Conservation (phyloP, 495 filamentous ascomycete genomes). For the Aspergillus taichungensis region DNA sequence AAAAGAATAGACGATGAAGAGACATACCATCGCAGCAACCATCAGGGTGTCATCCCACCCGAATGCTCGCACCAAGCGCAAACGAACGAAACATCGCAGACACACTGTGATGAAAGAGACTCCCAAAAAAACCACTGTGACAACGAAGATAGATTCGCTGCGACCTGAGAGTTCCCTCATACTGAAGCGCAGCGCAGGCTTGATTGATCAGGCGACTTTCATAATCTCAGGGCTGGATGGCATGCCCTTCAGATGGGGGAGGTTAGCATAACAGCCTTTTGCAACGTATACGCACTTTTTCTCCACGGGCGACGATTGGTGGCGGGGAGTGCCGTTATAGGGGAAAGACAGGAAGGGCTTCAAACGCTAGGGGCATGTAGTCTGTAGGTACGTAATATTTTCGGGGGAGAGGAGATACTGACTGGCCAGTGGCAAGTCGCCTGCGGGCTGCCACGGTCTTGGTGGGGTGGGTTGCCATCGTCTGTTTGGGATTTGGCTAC, state of each 20-base stretch:
- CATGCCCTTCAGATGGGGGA: neutral
- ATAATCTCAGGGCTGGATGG: neutral
- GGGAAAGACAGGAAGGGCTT: neutral
- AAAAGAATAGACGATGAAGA: neutral
- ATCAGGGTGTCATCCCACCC: conserved; percentile 38
- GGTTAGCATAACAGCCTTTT: neutral
- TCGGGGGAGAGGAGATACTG: too few relatives aligned
- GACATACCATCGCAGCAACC: conserved; percentile 33
- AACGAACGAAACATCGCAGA: conserved; percentile 34
- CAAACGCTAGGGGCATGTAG: neutral
- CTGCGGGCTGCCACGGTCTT: too few relatives aligned
- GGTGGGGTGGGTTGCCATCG: too few relatives aligned
- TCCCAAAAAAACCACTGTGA: conserved; percentile 30
- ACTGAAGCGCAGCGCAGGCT: conserved; percentile 7
- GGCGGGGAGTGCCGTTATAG: neutral
- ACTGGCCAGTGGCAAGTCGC: too few relatives aligned
- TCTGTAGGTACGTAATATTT: too few relatives aligned
- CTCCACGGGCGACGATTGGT: neutral
- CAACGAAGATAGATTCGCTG: conserved; percentile 29
- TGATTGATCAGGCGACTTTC: conserved; percentile 4
- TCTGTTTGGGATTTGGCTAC: too few relatives aligned
- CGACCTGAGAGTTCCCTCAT: conserved; percentile 31
- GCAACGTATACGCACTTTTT: neutral
- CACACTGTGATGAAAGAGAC: conserved; percentile 31
- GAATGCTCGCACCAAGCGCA: conserved; percentile 31